Evolutionary conservation across 2,329 filamentous ascomycete genomes (phyloP).

Genomic region (Dothistroma septosporum): DNA sequence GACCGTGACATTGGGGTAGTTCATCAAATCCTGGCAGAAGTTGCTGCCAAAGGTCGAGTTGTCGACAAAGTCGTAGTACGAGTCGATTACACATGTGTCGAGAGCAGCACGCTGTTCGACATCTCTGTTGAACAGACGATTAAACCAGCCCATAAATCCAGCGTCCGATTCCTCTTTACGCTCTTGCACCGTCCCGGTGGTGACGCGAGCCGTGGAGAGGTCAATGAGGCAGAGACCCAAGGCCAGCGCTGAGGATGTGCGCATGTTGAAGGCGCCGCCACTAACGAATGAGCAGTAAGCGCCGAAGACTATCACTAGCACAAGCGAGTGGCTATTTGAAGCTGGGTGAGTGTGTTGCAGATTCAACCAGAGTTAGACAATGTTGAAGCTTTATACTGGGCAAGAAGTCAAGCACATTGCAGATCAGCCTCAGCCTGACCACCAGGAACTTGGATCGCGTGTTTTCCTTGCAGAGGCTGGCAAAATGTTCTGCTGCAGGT

Average conservation of each 20-base stretch:
- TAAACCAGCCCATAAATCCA: slow-evolving; percentile 23
- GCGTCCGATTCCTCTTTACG: slow-evolving; percentile 17
- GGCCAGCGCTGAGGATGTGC: slow-evolving; percentile 26
- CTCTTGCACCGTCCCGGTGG: slow-evolving; percentile 12
- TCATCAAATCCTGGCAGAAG: slow-evolving; percentile 26
- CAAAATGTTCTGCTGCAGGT: slow-evolving; percentile 16
- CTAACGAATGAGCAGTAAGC: slow-evolving; percentile 25
- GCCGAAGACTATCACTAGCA: slow-evolving; percentile 6
- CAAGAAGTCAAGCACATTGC: slow-evolving; percentile 9
- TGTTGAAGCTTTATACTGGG: slow-evolving; percentile 24
- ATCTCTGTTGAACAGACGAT: slow-evolving; percentile 23
- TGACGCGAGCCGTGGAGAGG: slow-evolving; percentile 25
- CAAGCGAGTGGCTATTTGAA: slow-evolving; percentile 7
- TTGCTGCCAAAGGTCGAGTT: slow-evolving; percentile 23
- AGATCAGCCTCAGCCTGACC: slow-evolving; percentile 15
- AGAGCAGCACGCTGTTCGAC: slow-evolving; percentile 12
- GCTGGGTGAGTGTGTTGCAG: slow-evolving; percentile 15
- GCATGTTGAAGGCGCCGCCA: slow-evolving; percentile 24
- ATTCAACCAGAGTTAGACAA: slow-evolving; percentile 8
- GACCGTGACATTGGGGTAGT: slow-evolving; percentile 26
- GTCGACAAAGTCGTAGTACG: slow-evolving; percentile 27
- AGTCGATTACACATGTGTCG: slow-evolving; percentile 16
- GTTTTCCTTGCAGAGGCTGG: slow-evolving; percentile 32
- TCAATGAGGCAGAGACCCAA: slow-evolving; percentile 29
- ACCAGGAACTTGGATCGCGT: slow-evolving; percentile 8